Evolutionary conservation across 805 yeast genomes (phyloP), one percentile per base, ranked within the genome.

Genomic region (Nakazawaea peltata): DNA sequence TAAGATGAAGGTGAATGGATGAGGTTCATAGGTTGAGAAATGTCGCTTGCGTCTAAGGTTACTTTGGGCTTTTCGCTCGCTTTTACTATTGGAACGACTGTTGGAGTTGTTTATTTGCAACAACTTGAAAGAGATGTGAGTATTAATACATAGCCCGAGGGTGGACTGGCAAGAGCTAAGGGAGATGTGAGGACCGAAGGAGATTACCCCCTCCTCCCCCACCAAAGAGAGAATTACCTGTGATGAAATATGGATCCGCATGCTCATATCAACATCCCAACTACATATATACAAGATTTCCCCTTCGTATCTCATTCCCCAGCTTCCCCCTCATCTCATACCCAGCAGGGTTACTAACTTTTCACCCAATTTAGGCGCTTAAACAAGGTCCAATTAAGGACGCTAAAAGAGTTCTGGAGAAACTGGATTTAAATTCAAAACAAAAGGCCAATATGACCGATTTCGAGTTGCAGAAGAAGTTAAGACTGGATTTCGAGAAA

Each of bases 321-420:
- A 8, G 10, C 23, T 10, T 10, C 23, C 23, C 7, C 23, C 23
- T 21, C 23, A 27, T 15, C 15, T 6, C 29, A 13, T 16, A 30
- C 35, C 10, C n/a, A n/a, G n/a, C n/a, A n/a, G n/a, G n/a, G n/a
- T n/a, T n/a, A n/a, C n/a, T n/a, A n/a, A n/a, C n/a, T n/a, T n/a
- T n/a, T n/a, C n/a, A 28, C 23, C 25, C 18, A 15, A 3, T 22
- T 11, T n/a, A 67, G 74, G 78, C 81, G 2, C 61, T 84, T 30
- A 78, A 81, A 48, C 83, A 74, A 47, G 95, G 95, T 1, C 95
- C 95, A 4, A 74, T 82, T 47, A 82, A 82, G 48, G 95, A 85
- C 53, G 86, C 87, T 2, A 73, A 65, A 41, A 62, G 94, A 39
- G 54, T 80, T 41, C 66, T 67, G 31, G 68, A 63, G 10, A 28